These are phyloP conservation scores for Scedosporium dehoogii DNA, from an alignment of 2,329 filamentous ascomycete species.

Conservation along the genomic window DNA sequence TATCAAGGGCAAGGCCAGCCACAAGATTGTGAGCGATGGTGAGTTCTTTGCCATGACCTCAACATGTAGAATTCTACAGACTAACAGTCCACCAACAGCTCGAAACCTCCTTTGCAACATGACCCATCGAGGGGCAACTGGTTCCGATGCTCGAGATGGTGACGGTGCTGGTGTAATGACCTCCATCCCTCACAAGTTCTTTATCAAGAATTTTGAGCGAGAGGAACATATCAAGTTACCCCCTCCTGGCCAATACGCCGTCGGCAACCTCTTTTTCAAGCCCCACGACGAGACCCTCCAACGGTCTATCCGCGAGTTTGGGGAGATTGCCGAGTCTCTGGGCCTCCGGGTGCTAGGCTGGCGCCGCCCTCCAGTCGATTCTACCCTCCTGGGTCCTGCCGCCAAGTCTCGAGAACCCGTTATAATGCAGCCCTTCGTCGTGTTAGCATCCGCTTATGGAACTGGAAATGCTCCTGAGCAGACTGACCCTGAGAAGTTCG, in stretches of 20 bases:
- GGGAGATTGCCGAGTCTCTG: conserved; percentile 81
- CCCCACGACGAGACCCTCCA: conserved; percentile 83
- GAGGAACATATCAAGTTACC: conserved; percentile 84
- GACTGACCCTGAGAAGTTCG: conserved; percentile 70
- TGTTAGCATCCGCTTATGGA: conserved; percentile 77
- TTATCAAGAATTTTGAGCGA: conserved; percentile 94
- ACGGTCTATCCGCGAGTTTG: conserved; percentile 85
- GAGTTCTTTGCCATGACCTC: conserved; percentile 25
- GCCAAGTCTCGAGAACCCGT: conserved; percentile 89
- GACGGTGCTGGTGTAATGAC: conserved; percentile 99
- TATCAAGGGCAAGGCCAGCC: conserved; percentile 93
- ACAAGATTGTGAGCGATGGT: conserved; percentile 99
- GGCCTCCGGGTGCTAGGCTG: conserved; percentile 88
- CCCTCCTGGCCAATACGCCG: conserved; percentile 84
- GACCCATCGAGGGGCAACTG: conserved; percentile 97
- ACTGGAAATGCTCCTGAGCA: conserved; percentile 66
- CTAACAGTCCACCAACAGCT: conserved; percentile 40
- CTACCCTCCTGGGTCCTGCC: conserved; percentile 82
- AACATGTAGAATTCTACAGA: background rate
- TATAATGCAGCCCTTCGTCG: conserved; percentile 92
- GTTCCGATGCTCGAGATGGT: conserved; percentile 94
- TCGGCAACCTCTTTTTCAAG: conserved; percentile 98
- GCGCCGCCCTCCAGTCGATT: conserved; percentile 92
- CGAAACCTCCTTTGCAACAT: conserved; percentile 97
- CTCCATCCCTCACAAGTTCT: conserved; percentile 96